Percentiles rank a stretch among this genome's conserved stretches.
Evolutionary conservation across 2,329 filamentous ascomycete genomes (phyloP).

Genomic region (Ceratocystis cubensis): DNA sequence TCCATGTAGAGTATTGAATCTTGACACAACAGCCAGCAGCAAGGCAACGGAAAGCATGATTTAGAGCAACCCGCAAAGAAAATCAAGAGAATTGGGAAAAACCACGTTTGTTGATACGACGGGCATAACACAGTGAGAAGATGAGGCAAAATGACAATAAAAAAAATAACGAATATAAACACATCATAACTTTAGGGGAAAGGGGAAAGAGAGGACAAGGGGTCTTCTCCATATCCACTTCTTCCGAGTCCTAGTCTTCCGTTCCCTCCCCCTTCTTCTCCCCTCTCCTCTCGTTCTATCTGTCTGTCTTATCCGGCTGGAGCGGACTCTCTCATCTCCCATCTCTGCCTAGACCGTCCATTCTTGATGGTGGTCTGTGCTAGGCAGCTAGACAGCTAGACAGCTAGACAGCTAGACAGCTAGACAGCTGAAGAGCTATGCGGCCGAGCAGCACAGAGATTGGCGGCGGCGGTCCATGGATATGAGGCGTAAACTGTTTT

Average conservation of each 20-base stretch:
- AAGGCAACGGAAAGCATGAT: no score
- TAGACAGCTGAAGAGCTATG: background rate
- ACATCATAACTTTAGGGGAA: background rate
- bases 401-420: background rate
- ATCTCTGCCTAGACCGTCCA: background rate
- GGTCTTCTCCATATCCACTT: background rate
- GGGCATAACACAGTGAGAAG: no score
- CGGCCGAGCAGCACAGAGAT: no score
- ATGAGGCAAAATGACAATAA: no score
- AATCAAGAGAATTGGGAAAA: no score
- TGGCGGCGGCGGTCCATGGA: background rate
- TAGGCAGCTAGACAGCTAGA: background rate
- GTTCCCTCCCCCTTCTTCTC: background rate
- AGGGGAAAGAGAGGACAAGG: background rate
- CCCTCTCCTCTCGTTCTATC: background rate
- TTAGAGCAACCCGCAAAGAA: no score
- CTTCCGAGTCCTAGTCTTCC: background rate
- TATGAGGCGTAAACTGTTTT: conserved; percentile 14
- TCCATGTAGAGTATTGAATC: no score
- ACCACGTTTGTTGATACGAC: no score
- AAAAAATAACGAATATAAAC: no score
- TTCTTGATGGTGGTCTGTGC: background rate
- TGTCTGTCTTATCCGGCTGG: conserved; percentile 19
- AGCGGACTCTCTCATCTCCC: conserved; percentile 18
- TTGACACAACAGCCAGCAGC: no score